Percentiles rank a stretch among this genome's conserved stretches.
Conservation (phyloP, 257 asterid species). For the Solanum stenotomum region DNA sequence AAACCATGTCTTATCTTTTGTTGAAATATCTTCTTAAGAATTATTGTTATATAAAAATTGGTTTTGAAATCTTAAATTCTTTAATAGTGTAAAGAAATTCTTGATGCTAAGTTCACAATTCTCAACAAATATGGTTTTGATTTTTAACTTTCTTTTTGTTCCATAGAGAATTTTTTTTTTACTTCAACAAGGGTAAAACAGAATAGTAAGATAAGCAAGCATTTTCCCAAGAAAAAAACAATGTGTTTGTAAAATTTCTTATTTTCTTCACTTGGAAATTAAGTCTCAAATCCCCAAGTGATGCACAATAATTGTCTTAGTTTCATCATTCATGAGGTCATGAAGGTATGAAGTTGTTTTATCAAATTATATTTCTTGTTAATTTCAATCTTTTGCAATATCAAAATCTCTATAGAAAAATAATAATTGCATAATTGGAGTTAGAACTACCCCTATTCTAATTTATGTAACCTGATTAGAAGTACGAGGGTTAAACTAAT, state of each 20-base stretch:
- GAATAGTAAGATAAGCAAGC: background rate
- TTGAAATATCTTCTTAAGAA: background rate
- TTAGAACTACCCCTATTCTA: background rate
- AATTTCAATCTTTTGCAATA: background rate
- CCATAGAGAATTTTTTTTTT: background rate
- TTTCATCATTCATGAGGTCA: background rate
- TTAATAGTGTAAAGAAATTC: background rate
- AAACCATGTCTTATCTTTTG: background rate
- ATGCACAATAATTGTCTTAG: background rate
- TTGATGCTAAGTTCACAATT: background rate
- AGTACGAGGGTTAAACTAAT: background rate
- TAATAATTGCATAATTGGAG: background rate
- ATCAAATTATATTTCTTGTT: background rate
- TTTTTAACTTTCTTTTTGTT: background rate
- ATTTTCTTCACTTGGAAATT: background rate
- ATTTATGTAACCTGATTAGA: background rate
- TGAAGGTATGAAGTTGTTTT: background rate
- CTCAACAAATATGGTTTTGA: background rate
- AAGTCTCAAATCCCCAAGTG: background rate
- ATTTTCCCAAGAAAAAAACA: background rate
- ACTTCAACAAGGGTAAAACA: background rate
- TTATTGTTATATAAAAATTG: background rate
- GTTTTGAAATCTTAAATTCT: background rate
- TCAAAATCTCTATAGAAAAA: background rate
- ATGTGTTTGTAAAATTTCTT: background rate